Evolutionary conservation across 73 alveolate genomes (phyloP).

Genomic region (Paramecium sonneborni): DNA sequence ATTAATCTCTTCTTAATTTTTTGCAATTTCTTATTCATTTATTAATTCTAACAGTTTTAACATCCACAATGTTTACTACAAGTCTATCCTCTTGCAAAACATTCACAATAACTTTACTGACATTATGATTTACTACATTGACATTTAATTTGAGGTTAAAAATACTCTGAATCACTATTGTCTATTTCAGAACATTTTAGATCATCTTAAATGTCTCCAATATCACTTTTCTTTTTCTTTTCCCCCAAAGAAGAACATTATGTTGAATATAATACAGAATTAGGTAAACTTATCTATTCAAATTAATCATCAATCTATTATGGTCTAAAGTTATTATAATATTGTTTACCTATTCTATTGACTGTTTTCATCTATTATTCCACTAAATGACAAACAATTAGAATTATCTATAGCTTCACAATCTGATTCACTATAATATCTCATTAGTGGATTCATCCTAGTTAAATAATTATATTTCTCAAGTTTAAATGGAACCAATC

Average conservation of each 20-base stretch:
- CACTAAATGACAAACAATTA: neutral
- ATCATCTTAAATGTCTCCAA: neutral
- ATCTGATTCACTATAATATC: neutral
- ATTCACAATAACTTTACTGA: neutral
- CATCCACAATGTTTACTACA: constrained; percentile 9
- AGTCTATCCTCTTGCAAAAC: constrained; percentile 1
- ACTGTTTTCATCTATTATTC: neutral
- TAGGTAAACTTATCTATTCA: neutral
- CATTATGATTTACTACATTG: constrained; percentile 9
- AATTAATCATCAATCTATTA: constrained; percentile 13
- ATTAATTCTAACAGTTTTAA: neutral
- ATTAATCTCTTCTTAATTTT: neutral
- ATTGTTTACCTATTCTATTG: neutral
- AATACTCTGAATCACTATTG: neutral
- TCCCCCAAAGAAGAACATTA: neutral
- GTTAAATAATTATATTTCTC: neutral
- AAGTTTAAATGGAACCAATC: neutral
- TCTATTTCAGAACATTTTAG: neutral
- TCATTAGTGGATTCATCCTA: neutral
- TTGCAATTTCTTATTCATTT: neutral
- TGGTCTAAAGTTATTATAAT: neutral
- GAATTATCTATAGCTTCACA: neutral
- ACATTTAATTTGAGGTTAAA: neutral
- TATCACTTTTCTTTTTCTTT: neutral
- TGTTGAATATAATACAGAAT: neutral